phyloP scores from a whole-genome alignment of 345 rosid genomes.

The Eucalyptus cladocalyx region DNA sequence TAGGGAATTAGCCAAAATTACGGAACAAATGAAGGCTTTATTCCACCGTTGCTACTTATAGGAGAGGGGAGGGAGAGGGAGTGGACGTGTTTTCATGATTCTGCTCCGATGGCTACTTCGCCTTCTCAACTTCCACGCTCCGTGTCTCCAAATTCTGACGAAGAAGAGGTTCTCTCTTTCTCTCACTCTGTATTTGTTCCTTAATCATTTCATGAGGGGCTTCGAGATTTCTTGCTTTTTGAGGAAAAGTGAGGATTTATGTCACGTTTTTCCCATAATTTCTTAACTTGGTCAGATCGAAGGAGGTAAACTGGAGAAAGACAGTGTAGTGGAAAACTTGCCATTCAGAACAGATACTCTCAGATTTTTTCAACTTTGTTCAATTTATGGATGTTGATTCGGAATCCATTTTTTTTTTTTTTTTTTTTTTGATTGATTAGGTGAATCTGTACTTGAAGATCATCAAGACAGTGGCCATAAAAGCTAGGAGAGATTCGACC shows the following conservation, averaged over 20 bases:
- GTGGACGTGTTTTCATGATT: not conserved
- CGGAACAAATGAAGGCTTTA: not conserved
- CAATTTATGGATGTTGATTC: not conserved
- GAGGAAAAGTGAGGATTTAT: not conserved
- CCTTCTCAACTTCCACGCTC: not conserved
- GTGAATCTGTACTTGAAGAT: conserved; percentile 12
- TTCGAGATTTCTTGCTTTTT: not conserved
- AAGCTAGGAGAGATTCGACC: not conserved
- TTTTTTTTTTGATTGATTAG: not conserved
- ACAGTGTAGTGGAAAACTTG: not conserved
- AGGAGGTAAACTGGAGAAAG: not conserved
- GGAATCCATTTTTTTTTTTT: no score
- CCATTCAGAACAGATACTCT: not conserved
- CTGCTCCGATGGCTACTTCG: not conserved
- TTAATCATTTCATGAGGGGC: not conserved
- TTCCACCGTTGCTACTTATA: not conserved
- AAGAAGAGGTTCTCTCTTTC: not conserved
- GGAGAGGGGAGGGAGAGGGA: not conserved
- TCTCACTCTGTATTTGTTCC: not conserved
- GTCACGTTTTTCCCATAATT: not conserved
- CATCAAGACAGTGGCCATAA: conserved; percentile 4
- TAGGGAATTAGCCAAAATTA: not conserved
- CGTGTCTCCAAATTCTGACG: not conserved
- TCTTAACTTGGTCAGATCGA: not conserved
- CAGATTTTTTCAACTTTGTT: not conserved